Evolutionary conservation across 257 asterid genomes (phyloP), one percentile per base, ranked within the genome.

Genomic region (Capsicum chinense): DNA sequence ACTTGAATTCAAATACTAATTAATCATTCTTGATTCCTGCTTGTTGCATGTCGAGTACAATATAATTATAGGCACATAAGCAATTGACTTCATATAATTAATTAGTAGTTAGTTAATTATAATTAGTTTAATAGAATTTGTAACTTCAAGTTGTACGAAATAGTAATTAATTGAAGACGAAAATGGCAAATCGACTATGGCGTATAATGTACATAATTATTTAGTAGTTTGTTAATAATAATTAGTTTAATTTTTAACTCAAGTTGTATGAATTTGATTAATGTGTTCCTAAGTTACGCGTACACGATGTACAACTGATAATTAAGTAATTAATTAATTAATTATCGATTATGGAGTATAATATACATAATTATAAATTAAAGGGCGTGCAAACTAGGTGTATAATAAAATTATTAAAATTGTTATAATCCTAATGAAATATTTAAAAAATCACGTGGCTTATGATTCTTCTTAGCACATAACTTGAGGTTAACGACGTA

Each of bases 391-490:
- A 47, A 81, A 63, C n/a, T 63, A 78, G 50, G 4, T 78, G 48
- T 14, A 26, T 54, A 52, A 76, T 26, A 78, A 78, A 52, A 63
- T 16, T 54, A 81, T 21, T 79, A 79, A 35, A 67, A 67, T 58
- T 80, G 60, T 39, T n/a, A 17, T 21, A 9, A 80, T 6, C 58
- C 9, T 15, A 62, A 47, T 44, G 63, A 63, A 56, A 79, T 42
- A 76, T 52, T 44, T 6, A 21, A 64, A 16, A 42, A 74, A 42
- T 85, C 73, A 76, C 81, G 81, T 83, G 63, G 50, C 59, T 33
- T 33, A 57, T 37, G 83, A 67, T 70, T 71, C 69, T 56, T 78
- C 64, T 2, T 70, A 78, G 62, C 89, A 87, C 89, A 59, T 16
- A 19, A 54, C 71, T 82, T 86, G 84, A 84, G 87, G 79, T 63